Evolutionary conservation across 345 rosid genomes (phyloP).

Genomic region (Geranium rotundifolium): DNA sequence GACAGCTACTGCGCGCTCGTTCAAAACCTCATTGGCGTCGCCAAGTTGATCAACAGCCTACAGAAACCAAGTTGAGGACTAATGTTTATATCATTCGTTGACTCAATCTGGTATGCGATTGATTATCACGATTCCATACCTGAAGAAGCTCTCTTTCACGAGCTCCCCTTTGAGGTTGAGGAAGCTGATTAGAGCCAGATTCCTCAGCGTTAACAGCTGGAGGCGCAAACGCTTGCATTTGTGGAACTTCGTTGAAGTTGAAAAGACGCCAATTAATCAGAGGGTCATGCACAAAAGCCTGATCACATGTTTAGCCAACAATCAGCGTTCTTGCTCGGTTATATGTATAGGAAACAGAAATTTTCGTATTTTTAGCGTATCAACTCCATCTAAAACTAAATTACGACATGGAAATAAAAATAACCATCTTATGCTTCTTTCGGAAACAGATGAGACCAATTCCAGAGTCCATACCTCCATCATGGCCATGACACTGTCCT

Average conservation of each 20-base stretch:
- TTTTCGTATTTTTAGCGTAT: no score
- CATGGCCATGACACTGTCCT: slow-evolving; percentile 97
- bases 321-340: no score
- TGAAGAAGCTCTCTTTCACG: slow-evolving; percentile 91
- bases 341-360: no score
- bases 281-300: slow-evolving; percentile 99
- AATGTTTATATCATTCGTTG: neutral
- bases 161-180: slow-evolving; percentile 87
- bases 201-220: slow-evolving; percentile 55
- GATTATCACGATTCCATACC: slow-evolving; percentile 33
- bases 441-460: neutral
- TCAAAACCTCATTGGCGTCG: slow-evolving; percentile 92
- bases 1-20: slow-evolving; percentile 85
- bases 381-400: no score
- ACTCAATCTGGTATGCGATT: neutral
- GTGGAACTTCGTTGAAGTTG: slow-evolving; percentile 94
- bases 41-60: slow-evolving; percentile 96
- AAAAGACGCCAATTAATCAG: slow-evolving; percentile 98
- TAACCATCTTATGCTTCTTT: no score
- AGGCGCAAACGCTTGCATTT: slow-evolving; percentile 55
- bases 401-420: no score
- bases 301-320: slow-evolving; percentile 15
- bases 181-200: slow-evolving; percentile 52
- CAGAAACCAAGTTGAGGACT: slow-evolving; percentile 8
- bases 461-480: slow-evolving; percentile 55